Percentiles rank a stretch among this genome's conserved stretches.
Evolutionary conservation across 805 yeast species (phyloP).

Genomic region (Metschnikowia hibisci): DNA sequence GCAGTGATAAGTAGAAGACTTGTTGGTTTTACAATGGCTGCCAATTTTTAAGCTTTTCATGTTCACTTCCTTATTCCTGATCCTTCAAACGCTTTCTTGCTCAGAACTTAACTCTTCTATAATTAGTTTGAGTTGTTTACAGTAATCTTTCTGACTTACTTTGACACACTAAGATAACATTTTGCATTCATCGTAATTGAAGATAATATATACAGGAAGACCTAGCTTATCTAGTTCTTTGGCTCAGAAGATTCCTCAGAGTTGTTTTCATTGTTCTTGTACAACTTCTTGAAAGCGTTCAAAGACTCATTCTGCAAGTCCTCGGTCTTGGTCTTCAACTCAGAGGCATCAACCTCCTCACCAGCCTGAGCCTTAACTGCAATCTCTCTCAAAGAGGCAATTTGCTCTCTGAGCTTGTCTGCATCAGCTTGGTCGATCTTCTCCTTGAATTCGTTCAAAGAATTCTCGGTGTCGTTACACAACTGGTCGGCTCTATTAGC

Average conservation of each 20-base stretch:
- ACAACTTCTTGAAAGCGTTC: constrained; percentile 69
- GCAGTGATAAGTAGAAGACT: no score
- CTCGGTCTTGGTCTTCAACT: constrained; percentile 68
- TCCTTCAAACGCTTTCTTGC: no score
- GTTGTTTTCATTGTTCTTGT: constrained; percentile 23
- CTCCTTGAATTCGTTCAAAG: constrained; percentile 46
- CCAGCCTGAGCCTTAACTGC: constrained; percentile 64
- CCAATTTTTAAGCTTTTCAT: no score
- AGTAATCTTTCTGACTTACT: neutral
- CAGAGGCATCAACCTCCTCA: constrained; percentile 57
- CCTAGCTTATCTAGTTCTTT: constrained; percentile 21
- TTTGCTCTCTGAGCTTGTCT: constrained; percentile 36
- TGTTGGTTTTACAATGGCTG: no score
- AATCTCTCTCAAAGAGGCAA: constrained; percentile 46
- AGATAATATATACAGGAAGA: constrained; percentile 18
- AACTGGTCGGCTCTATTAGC: constrained; percentile 84
- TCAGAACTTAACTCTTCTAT: no score
- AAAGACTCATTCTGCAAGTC: constrained; percentile 72
- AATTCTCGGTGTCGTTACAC: constrained; percentile 51
- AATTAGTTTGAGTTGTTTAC: no score
- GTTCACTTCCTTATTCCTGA: no score
- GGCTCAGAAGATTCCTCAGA: constrained; percentile 24
- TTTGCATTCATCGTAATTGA: constrained; percentile 7
- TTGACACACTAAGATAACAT: neutral
- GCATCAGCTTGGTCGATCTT: constrained; percentile 44